Conservation (phyloP, 441 rosid species). For the Bocquillonia castaneifolia region DNA sequence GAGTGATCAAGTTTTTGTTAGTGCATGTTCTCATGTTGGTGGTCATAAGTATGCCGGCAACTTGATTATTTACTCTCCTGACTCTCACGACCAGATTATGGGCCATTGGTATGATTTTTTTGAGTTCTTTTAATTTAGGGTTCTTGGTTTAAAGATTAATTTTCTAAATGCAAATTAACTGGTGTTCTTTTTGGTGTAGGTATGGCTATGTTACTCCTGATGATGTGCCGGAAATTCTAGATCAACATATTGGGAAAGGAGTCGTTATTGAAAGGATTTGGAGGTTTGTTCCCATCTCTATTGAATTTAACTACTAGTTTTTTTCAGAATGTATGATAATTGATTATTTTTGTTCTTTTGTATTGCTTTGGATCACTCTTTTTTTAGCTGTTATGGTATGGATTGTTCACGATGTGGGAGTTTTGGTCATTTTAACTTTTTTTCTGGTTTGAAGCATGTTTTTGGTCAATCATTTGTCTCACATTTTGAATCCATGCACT, state of each 20-base stretch:
- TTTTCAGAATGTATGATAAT: not conserved
- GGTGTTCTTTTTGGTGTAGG: constrained; percentile 41
- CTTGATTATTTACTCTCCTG: constrained; percentile 61
- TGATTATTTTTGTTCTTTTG: not conserved
- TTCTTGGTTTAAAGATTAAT: not conserved
- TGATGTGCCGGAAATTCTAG: constrained; percentile 82
- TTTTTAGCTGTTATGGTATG: not conserved
- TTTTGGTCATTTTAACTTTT: not conserved
- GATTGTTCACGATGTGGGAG: not conserved
- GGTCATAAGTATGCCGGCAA: constrained; percentile 98
- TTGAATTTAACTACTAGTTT: not conserved
- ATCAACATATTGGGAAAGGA: constrained; percentile 80
- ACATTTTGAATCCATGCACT: not conserved
- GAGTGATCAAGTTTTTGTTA: constrained; percentile 50
- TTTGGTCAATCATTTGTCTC: not conserved
- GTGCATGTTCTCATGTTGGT: constrained; percentile 85
- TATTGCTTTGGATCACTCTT: not conserved
- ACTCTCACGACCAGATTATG: constrained; percentile 50
- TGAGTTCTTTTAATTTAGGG: not conserved
- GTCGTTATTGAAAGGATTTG: constrained; percentile 60
- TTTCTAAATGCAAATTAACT: no score
- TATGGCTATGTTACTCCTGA: constrained; percentile 92
- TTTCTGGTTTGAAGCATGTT: not conserved
- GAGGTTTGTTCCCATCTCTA: constrained; percentile 46
- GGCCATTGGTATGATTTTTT: constrained; percentile 78